Conservation (phyloP, 2,329 filamentous ascomycete genomes). For the Xylariaceae sp. region DNA sequence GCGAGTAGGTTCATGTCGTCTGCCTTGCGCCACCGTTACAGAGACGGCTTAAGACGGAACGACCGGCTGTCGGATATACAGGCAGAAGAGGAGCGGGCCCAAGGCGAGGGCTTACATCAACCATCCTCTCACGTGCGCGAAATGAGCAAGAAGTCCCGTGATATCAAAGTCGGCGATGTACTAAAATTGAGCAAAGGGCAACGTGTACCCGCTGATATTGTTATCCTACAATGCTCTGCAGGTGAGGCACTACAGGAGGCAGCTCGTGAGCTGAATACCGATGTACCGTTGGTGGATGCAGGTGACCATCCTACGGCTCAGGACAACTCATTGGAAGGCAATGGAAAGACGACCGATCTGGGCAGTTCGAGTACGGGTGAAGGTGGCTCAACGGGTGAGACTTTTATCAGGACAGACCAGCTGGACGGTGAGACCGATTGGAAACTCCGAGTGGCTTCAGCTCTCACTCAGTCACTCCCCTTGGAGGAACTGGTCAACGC, state of each 20-base stretch:
- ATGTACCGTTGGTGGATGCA: constrained; percentile 40
- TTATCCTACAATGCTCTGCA: constrained; percentile 79
- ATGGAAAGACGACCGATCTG: constrained; percentile 30
- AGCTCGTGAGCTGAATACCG: constrained; percentile 31
- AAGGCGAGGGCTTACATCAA: constrained; percentile 37
- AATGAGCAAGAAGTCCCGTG: constrained; percentile 74
- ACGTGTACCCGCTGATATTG: constrained; percentile 87
- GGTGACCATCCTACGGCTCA: constrained; percentile 21
- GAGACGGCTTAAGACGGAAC: constrained; percentile 32
- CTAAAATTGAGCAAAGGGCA: constrained; percentile 89
- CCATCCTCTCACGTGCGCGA: constrained; percentile 58
- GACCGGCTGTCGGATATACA: constrained; percentile 61
- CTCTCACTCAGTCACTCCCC: constrained; percentile 75
- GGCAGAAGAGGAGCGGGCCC: constrained; percentile 60
- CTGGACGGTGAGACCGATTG: constrained; percentile 97
- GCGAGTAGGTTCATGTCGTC: constrained; percentile 47
- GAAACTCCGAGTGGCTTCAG: constrained; percentile 88
- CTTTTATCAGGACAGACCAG: constrained; percentile 96
- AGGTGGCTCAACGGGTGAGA: constrained; percentile 65
- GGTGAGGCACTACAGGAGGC: constrained; percentile 43
- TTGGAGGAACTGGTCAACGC: constrained; percentile 67
- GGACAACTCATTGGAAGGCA: constrained; percentile 31
- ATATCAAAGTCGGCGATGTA: constrained; percentile 93
- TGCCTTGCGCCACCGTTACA: constrained; percentile 35
- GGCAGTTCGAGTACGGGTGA: constrained; percentile 30